Conservation (phyloP, 768 basidiomycete species). For the Lactifluus hygrophoroides region DNA sequence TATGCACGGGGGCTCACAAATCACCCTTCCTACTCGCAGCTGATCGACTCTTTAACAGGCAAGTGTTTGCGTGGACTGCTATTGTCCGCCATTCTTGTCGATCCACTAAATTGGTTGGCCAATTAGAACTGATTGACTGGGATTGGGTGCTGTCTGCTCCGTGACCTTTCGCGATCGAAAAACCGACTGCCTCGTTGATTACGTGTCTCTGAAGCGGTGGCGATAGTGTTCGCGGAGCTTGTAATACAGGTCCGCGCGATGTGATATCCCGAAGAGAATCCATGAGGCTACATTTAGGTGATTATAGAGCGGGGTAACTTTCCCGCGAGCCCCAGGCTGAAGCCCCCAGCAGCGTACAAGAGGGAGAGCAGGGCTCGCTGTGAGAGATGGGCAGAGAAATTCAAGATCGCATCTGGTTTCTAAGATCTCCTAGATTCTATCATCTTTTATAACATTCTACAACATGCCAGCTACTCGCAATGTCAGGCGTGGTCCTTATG, state of each 20-base stretch:
- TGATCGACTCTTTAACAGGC: neutral
- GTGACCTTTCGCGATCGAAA: neutral
- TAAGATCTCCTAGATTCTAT: neutral
- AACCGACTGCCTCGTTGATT: neutral
- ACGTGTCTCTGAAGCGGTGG: neutral
- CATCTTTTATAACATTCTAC: neutral
- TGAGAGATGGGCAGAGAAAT: neutral
- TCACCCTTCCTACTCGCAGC: neutral
- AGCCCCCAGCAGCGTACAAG: neutral
- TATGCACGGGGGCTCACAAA: neutral
- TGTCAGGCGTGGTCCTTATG: neutral
- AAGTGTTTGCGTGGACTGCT: neutral
- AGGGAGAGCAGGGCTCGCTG: neutral
- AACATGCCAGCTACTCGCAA: constrained; percentile 6
- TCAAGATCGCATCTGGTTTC: neutral
- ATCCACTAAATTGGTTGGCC: neutral
- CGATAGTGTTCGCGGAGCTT: neutral
- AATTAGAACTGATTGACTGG: constrained; percentile 1
- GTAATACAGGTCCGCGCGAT: neutral
- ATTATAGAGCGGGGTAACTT: neutral
- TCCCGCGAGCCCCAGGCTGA: neutral
- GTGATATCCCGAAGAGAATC: neutral
- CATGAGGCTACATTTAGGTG: neutral
- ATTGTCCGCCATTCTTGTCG: constrained; percentile 12
- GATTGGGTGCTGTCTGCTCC: neutral